Conservation (phyloP, 2,329 filamentous ascomycete genomes). For the Ilyonectria mors-panacis region DNA sequence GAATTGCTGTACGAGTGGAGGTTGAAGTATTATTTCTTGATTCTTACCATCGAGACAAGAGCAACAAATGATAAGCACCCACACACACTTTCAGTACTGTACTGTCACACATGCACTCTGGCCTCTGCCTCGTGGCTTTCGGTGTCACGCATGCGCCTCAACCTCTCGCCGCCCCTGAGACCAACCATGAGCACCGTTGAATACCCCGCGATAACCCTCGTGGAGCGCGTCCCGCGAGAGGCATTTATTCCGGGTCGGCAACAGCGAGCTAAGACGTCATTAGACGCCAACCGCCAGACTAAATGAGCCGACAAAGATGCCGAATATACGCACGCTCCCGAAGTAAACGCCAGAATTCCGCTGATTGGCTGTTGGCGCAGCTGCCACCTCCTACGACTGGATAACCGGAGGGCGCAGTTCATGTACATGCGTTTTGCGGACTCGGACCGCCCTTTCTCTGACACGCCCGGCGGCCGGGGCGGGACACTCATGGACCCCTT, state of each 20-base stretch:
- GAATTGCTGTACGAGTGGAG: background rate
- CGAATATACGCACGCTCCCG: constrained; percentile 35
- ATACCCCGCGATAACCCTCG: constrained; percentile 19
- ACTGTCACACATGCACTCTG: background rate
- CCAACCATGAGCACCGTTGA: constrained; percentile 6
- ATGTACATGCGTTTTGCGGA: constrained; percentile 24
- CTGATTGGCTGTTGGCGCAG: constrained; percentile 38
- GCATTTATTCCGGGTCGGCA: constrained; percentile 26
- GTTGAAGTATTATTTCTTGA: background rate
- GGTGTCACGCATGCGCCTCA: constrained; percentile 2
- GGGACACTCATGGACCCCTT: constrained; percentile 18
- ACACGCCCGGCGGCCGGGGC: constrained; percentile 13
- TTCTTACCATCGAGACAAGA: background rate
- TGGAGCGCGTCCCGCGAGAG: constrained; percentile 3
- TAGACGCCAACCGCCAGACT: constrained; percentile 32
- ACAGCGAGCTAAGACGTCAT: constrained; percentile 28
- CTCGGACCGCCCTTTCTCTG: constrained; percentile 20
- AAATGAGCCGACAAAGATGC: constrained; percentile 19
- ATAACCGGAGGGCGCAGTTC: constrained; percentile 30
- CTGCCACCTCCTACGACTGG: constrained; percentile 23
- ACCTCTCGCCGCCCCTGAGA: constrained; percentile 3
- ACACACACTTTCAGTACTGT: background rate
- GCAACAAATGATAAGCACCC: background rate
- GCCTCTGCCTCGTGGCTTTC: background rate
- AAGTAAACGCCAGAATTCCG: constrained; percentile 47